Conservation (phyloP, 2,329 filamentous ascomycete genomes). For the Talaromyces sp. region DNA sequence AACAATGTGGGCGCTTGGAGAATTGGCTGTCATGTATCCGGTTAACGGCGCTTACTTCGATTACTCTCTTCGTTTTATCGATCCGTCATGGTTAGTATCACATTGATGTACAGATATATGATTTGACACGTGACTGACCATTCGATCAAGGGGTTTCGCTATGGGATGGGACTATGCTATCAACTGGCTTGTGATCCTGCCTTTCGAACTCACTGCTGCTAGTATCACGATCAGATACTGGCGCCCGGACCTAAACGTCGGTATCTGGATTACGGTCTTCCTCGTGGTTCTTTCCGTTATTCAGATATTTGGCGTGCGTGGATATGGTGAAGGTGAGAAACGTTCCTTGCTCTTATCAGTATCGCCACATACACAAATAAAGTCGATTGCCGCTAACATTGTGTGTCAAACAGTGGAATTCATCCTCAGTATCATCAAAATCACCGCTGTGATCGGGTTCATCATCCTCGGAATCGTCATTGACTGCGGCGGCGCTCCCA, state of each 20-base stretch:
- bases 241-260: slow-evolving; percentile 49
- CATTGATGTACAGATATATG: background rate
- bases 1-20: slow-evolving; percentile 58
- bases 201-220: slow-evolving; percentile 67
- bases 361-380: too few relatives aligned
- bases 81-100: slow-evolving; percentile 50
- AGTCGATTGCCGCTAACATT: background rate
- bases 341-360: background rate
- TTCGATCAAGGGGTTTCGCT: slow-evolving; percentile 39
- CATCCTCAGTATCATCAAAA: slow-evolving; percentile 55
- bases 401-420: slow-evolving; percentile 50
- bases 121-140: background rate
- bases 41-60: slow-evolving; percentile 61
- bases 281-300: slow-evolving; percentile 50
- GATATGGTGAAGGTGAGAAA: slow-evolving; percentile 31
- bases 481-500: slow-evolving; percentile 43
- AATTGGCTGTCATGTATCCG: slow-evolving; percentile 60
- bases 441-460: slow-evolving; percentile 58
- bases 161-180: slow-evolving; percentile 63
- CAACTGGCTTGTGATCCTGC: slow-evolving; percentile 77
- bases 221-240: slow-evolving; percentile 55
- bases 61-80: slow-evolving; percentile 60
- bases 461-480: slow-evolving; percentile 73
- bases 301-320: slow-evolving; percentile 56
- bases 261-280: slow-evolving; percentile 57